These are phyloP conservation scores for Penicillium robsamsonii DNA, from an alignment of 495 filamentous ascomycete genomes.

Conservation along the genomic window DNA sequence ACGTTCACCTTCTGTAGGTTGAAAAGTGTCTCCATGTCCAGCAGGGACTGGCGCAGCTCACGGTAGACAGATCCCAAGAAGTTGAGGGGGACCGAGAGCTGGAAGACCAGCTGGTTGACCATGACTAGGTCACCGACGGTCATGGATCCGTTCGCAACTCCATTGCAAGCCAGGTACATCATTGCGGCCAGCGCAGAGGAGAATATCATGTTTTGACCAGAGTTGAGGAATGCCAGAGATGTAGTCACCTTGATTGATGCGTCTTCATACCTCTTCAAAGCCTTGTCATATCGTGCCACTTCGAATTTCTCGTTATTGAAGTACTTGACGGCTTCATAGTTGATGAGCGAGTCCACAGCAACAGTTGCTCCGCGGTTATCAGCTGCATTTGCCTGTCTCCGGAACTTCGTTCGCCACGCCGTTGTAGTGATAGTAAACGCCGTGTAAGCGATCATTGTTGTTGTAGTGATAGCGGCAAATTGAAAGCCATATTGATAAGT, in stretches of 20 bases:
- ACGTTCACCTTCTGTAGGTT: slow-evolving; percentile 98
- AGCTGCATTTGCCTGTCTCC: slow-evolving; percentile 89
- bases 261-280: slow-evolving; percentile 82
- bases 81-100: slow-evolving; percentile 93
- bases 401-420: slow-evolving; percentile 94
- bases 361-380: slow-evolving; percentile 95
- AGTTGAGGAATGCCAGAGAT: slow-evolving; percentile 87
- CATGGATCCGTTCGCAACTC: slow-evolving; percentile 73
- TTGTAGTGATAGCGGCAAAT: slow-evolving; percentile 87
- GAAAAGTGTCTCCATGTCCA: slow-evolving; percentile 99
- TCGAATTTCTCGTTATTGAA: slow-evolving; percentile 99
- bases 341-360: slow-evolving; percentile 93
- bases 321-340: slow-evolving; percentile 98
- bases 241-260: slow-evolving; percentile 96
- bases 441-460: slow-evolving; percentile 90
- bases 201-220: slow-evolving; percentile 98
- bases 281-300: slow-evolving; percentile 83
- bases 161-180: slow-evolving; percentile 94
- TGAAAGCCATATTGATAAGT: slow-evolving; percentile 91
- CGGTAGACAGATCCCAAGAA: slow-evolving; percentile 95
- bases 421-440: slow-evolving; percentile 95
- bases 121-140: slow-evolving; percentile 97
- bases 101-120: slow-evolving; percentile 98
- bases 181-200: slow-evolving; percentile 91
- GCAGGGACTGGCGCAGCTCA: slow-evolving; percentile 86